Evolutionary conservation across 2,329 filamentous ascomycete genomes (phyloP).

Genomic region (Fusarium armeniacum): DNA sequence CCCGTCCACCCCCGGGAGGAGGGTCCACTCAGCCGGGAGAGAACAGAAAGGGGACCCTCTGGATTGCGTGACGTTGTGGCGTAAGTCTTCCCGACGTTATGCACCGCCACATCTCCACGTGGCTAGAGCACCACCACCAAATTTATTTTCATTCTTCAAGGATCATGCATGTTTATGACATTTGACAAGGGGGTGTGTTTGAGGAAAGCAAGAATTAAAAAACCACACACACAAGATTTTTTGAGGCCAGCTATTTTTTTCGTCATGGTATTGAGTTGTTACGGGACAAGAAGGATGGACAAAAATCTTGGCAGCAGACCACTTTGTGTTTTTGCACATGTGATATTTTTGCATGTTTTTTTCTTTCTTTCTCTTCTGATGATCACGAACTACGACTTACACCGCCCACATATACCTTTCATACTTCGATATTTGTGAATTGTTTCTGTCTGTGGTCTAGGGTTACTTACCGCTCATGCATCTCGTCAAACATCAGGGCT

Average conservation of each 20-base stretch:
- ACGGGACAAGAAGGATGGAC: constrained; percentile 8
- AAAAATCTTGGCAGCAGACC: constrained; percentile 41
- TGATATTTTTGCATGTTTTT: constrained; percentile 13
- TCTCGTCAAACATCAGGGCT: constrained; percentile 31
- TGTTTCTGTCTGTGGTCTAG: constrained; percentile 35
- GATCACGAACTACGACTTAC: constrained; percentile 27
- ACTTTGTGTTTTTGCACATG: constrained; percentile 26
- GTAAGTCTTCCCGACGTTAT: not conserved
- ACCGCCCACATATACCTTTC: not conserved
- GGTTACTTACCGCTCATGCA: constrained; percentile 32
- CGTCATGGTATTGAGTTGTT: constrained; percentile 11
- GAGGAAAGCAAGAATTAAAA: not conserved
- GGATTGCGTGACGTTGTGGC: too few species aligned
- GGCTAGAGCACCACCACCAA: constrained; percentile 27
- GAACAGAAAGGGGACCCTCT: too few species aligned
- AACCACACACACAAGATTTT: constrained; percentile 9
- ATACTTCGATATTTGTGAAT: constrained; percentile 8
- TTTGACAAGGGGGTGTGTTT: constrained; percentile 13
- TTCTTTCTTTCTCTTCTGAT: constrained; percentile 6
- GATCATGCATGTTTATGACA: constrained; percentile 31
- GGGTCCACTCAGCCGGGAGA: too few species aligned
- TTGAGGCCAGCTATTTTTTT: constrained; percentile 36
- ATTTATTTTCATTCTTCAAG: constrained; percentile 3
- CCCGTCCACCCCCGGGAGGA: too few species aligned
- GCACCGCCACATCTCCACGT: constrained; percentile 47